Percentiles rank a stretch among this genome's conserved stretches.
Evolutionary conservation across 2,329 filamentous ascomycete genomes (phyloP).

Genomic region (Hansfordia pulvinata): DNA sequence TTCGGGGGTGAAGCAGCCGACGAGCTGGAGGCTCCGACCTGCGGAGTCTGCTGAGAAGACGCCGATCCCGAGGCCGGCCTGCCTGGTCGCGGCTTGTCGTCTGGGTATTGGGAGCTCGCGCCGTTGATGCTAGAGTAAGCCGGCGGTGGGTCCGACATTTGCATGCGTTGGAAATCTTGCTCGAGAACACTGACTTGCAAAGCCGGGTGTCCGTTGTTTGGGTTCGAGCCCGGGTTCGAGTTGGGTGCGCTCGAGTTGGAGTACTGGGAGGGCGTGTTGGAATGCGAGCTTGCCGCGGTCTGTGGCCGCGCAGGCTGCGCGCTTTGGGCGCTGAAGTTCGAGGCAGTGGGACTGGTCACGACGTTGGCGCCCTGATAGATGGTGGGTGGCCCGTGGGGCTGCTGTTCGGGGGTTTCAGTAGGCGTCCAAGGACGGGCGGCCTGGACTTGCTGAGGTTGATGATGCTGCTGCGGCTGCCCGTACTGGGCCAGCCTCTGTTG

Average conservation of each 20-base stretch:
- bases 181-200: slow-evolving; percentile 62
- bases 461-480: slow-evolving; percentile 29
- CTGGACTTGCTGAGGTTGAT: neutral
- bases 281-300: too few species aligned
- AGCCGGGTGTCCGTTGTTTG: slow-evolving; percentile 12
- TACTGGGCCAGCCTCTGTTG: slow-evolving; percentile 74
- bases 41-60: too few species aligned
- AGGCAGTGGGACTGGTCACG: slow-evolving; percentile 72
- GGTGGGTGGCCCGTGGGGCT: slow-evolving; percentile 35
- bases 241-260: slow-evolving; percentile 15
- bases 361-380: neutral
- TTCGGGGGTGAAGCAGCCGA: slow-evolving; percentile 18
- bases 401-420: slow-evolving; percentile 75
- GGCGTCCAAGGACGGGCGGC: slow-evolving; percentile 79
- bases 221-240: slow-evolving; percentile 11
- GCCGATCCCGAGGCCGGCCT: slow-evolving; percentile 12
- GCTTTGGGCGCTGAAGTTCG: too few species aligned
- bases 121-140: slow-evolving; percentile 73
- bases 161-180: slow-evolving; percentile 74
- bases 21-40: too few species aligned
- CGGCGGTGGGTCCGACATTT: slow-evolving; percentile 74
- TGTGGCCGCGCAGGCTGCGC: slow-evolving; percentile 50
- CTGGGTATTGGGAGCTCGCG: slow-evolving; percentile 57
- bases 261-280: slow-evolving; percentile 17
- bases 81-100: slow-evolving; percentile 57